Percentiles rank a stretch among this genome's conserved stretches.
Conservation (phyloP, 805 yeast genomes). For the Sugiyamaella americana region DNA sequence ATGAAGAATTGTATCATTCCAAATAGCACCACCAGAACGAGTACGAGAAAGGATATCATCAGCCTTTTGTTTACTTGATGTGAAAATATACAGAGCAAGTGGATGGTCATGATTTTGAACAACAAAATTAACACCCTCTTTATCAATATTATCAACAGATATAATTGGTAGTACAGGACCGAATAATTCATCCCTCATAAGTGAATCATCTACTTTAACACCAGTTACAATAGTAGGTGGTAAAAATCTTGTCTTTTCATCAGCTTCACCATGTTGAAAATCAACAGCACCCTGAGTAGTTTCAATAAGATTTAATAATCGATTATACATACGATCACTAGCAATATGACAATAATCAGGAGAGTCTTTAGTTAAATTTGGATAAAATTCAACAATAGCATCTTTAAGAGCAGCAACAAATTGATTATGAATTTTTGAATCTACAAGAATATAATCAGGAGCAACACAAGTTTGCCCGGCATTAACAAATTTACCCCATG, state of each 20-base stretch:
- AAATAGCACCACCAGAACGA: constrained; percentile 65
- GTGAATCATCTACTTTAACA: constrained; percentile 57
- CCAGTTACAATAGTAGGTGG: constrained; percentile 69
- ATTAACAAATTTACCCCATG: constrained; percentile 73
- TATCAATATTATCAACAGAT: constrained; percentile 36
- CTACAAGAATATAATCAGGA: constrained; percentile 76
- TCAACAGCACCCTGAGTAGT: constrained; percentile 46
- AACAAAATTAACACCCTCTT: constrained; percentile 32
- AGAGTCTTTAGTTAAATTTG: constrained; percentile 24
- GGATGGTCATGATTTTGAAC: constrained; percentile 61
- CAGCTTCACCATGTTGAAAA: constrained; percentile 36
- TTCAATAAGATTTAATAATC: constrained; percentile 18
- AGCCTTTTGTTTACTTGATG: constrained; percentile 43
- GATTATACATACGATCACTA: constrained; percentile 45
- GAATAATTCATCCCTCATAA: constrained; percentile 74
- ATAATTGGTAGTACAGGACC: constrained; percentile 82
- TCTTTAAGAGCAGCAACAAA: constrained; percentile 40
- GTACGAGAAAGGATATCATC: constrained; percentile 44
- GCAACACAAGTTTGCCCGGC: constrained; percentile 91
- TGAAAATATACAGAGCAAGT: constrained; percentile 69
- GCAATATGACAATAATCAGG: constrained; percentile 56
- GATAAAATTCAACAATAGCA: constrained; percentile 40
- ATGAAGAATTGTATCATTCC: constrained; percentile 70
- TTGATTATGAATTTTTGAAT: constrained; percentile 47
- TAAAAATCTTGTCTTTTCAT: constrained; percentile 34